phyloP scores from a whole-genome alignment of 306 rosid genomes.

The Lablab purpureus region DNA sequence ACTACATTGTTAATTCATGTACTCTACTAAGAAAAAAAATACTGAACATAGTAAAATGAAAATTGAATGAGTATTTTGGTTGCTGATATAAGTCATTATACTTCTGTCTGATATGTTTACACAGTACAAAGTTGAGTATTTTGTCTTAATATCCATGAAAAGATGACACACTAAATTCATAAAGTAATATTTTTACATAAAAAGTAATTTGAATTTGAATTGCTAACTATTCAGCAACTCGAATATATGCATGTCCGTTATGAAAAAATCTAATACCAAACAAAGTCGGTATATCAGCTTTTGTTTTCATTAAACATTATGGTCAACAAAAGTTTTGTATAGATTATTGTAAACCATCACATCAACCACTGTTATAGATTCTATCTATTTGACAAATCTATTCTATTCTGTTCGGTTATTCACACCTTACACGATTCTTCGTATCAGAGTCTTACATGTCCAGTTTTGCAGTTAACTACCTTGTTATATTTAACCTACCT shows the following conservation, averaged over 20 bases:
- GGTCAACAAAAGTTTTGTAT: slow-evolving; percentile 15
- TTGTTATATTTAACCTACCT: no score
- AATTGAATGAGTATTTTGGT: no score
- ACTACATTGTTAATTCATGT: no score
- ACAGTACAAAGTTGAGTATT: not conserved
- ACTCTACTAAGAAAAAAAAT: no score
- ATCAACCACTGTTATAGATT: slow-evolving; percentile 38
- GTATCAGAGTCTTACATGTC: not conserved
- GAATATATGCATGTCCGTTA: not conserved
- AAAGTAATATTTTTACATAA: not conserved
- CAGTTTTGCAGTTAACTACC: no score
- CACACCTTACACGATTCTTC: not conserved
- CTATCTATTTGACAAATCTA: slow-evolving; percentile 15
- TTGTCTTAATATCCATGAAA: not conserved
- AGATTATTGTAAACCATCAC: slow-evolving; percentile 32
- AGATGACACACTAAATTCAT: not conserved
- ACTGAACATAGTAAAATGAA: no score
- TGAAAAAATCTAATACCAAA: not conserved
- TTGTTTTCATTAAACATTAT: not conserved
- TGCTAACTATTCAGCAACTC: not conserved
- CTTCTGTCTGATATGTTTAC: no score
- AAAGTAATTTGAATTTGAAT: not conserved
- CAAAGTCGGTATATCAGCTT: slow-evolving; percentile 6
- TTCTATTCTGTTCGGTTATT: not conserved
- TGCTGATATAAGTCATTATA: no score